Evolutionary conservation across 2,329 filamentous ascomycete species (phyloP).

Genomic region (Calonectria pteridis): DNA sequence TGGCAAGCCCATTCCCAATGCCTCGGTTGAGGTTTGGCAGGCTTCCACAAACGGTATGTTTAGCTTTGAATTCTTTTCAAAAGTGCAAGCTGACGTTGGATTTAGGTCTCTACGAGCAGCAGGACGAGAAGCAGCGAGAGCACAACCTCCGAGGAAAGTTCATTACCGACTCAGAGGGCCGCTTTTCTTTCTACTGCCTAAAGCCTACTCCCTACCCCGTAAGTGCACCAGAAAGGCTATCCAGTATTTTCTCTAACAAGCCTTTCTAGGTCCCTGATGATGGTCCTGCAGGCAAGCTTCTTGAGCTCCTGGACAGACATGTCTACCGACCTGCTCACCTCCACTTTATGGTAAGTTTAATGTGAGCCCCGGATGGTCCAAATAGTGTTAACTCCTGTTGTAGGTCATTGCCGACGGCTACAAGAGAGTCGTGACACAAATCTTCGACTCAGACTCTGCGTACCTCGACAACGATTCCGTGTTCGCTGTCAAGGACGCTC

Average conservation of each 20-base stretch:
- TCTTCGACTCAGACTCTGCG: slow-evolving; percentile 52
- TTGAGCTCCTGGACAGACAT: slow-evolving; percentile 67
- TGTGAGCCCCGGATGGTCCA: fast-evolving
- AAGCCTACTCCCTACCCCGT: slow-evolving; percentile 69
- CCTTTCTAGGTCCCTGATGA: slow-evolving; percentile 53
- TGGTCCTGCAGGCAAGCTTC: slow-evolving; percentile 66
- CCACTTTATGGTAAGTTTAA: slow-evolving; percentile 63
- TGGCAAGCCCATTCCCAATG: slow-evolving; percentile 73
- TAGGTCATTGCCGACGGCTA: slow-evolving; percentile 66
- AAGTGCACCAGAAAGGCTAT: slow-evolving; percentile 21
- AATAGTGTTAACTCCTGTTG: background rate
- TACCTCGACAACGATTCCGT: slow-evolving; percentile 40
- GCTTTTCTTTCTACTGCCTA: slow-evolving; percentile 72
- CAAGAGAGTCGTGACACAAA: slow-evolving; percentile 78
- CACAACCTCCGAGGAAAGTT: slow-evolving; percentile 82
- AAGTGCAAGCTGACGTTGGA: background rate
- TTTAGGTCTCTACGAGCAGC: slow-evolving; percentile 74
- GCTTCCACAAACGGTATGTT: slow-evolving; percentile 75
- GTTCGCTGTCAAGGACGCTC: slow-evolving; percentile 39
- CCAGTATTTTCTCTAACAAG: background rate
- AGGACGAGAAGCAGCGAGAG: slow-evolving; percentile 77
- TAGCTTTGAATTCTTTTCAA: background rate
- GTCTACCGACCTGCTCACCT: slow-evolving; percentile 71
- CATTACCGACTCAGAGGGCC: slow-evolving; percentile 73
- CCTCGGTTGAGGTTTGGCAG: slow-evolving; percentile 83